Evolutionary conservation across 1,284 basidiomycete species (phyloP), one percentile per base, ranked within the genome.

Genomic region (Malassezia equina): DNA sequence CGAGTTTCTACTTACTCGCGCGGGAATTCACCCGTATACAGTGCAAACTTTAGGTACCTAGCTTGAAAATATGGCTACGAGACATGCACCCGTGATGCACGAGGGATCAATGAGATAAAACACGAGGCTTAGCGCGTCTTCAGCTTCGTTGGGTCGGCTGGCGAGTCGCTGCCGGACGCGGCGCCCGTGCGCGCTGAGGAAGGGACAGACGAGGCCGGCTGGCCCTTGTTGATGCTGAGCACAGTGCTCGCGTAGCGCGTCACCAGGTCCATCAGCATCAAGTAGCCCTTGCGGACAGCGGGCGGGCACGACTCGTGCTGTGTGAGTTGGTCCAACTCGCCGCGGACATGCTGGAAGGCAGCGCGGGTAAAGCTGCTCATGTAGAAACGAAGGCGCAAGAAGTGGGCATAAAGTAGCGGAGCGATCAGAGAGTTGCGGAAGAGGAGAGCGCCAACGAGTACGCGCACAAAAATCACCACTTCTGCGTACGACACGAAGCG

Each of bases 401-500:
- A 69, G 59, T 72, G 67, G n/a, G 71, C 69, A 48, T 67, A 73
- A 28, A 70, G 61, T n/a, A 71, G 56, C 8, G 67, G 71, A 3
- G 64, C 65, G 52, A 75, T 61, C 27, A 71, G 55, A 50, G 65
- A 68, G 56, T 74, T 74, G 32, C 65, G 58, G 43, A 72, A 66
- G 17, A 69, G 49, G 23, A 75, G n/a, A 0, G 72, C 73, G 11
- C 73, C 73, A 29, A 73, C 47, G 13, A 73, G 59, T 24, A 75
- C 64, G 7, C 73, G 62, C 15, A 64, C 65, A 51, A 75, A 69
- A 50, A 75, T 73, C 34, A 67, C 63, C 2, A 75, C 63, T 44
- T 75, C 73, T 23, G 71, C 63, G 45, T 73, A 73, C 8, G 73
- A 70, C 17, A 75, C 73, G 31, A 75, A 69, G 46, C 66, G 65